Conservation (phyloP, 2,329 filamentous ascomycete species). For the Tricladium varicosporioides region DNA sequence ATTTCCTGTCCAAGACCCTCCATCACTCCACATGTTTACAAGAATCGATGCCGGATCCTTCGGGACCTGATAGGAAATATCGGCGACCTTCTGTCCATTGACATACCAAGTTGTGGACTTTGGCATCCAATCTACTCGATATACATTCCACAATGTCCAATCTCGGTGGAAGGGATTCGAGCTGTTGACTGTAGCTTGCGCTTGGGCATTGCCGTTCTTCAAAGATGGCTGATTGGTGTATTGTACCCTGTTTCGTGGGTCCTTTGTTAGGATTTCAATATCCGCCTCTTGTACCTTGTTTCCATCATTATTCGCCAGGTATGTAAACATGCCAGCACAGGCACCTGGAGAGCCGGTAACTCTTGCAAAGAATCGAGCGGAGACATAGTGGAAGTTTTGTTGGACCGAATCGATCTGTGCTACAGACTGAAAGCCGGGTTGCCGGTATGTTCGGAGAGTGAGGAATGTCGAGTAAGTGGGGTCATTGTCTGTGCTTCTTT, state of each 20-base stretch:
- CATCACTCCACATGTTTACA: constrained; percentile 35
- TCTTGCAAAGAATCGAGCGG: constrained; percentile 29
- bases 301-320: constrained; percentile 16
- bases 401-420: constrained; percentile 30
- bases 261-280: constrained; percentile 33
- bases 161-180: constrained; percentile 18
- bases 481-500: constrained; percentile 19
- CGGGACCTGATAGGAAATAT: constrained; percentile 29
- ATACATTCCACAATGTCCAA: constrained; percentile 32
- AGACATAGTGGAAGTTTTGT: constrained; percentile 29
- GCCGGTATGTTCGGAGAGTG: constrained; percentile 31
- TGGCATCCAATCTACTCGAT: constrained; percentile 34
- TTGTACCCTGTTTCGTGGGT: constrained; percentile 27
- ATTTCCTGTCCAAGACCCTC: constrained; percentile 31
- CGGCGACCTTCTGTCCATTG: constrained; percentile 27
- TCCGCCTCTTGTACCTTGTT: constrained; percentile 31
- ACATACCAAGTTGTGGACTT: constrained; percentile 30
- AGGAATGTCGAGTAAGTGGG: constrained; percentile 28
- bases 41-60: constrained; percentile 26
- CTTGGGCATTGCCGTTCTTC: constrained; percentile 17
- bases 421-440: constrained; percentile 28
- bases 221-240: constrained; percentile 33
- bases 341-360: constrained; percentile 30
- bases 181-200: constrained; percentile 26
- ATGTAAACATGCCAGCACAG: constrained; percentile 34